phyloP scores from a whole-genome alignment of 2,329 filamentous ascomycete genomes.

The Trichoderma sp. region DNA sequence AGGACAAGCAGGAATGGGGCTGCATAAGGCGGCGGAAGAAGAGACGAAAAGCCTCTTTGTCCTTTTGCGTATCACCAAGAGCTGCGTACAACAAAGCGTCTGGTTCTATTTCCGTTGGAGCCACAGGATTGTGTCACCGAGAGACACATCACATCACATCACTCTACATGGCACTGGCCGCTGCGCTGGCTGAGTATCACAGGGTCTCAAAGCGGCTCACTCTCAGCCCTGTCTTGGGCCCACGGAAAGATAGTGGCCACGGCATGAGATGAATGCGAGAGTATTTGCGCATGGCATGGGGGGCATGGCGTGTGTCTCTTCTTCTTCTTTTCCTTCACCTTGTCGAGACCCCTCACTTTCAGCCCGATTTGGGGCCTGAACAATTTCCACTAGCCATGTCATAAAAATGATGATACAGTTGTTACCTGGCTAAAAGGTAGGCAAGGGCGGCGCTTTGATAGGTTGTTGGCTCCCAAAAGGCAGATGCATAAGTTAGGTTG shows the following conservation, averaged over 20 bases:
- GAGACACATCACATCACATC: conserved; percentile 17
- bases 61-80: background rate
- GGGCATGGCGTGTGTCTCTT: background rate
- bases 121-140: background rate
- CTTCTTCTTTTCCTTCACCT: background rate
- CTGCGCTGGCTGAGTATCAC: conserved; percentile 5
- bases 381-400: background rate
- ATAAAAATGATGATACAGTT: background rate
- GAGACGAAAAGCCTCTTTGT: background rate
- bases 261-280: background rate
- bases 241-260: background rate
- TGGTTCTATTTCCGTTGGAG: background rate
- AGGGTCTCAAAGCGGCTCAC: background rate
- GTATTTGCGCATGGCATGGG: background rate
- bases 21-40: background rate
- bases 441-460: background rate
- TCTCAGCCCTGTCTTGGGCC: background rate
- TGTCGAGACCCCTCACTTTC: background rate
- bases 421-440: background rate
- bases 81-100: background rate
- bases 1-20: background rate
- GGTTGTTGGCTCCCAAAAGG: background rate
- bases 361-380: background rate
- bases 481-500: conserved; percentile 2
- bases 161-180: background rate